These are phyloP conservation scores for Emericellopsis atlantica DNA, from an alignment of 2,329 filamentous ascomycete genomes.

Conservation along the genomic window DNA sequence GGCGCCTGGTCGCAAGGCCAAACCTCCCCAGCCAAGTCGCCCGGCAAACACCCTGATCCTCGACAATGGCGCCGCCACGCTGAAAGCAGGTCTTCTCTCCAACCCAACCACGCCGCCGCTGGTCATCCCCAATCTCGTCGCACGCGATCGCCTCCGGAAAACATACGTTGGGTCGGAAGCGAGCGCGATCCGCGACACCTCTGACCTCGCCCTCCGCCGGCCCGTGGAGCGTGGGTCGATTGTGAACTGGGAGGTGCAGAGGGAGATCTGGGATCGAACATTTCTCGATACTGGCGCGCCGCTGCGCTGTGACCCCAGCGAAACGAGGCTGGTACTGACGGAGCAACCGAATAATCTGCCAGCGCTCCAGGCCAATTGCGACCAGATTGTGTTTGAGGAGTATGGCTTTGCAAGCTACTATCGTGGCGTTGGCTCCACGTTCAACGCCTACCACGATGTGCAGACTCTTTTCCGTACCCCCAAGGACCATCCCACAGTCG, in stretches of 20 bases:
- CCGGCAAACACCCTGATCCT: slow-evolving; percentile 66
- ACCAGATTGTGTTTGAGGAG: slow-evolving; percentile 96
- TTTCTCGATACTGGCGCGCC: slow-evolving; percentile 62
- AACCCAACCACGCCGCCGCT: slow-evolving; percentile 37
- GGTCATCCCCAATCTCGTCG: slow-evolving; percentile 79
- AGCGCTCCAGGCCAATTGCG: slow-evolving; percentile 74
- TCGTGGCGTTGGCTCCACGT: slow-evolving; percentile 55
- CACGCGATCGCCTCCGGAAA: slow-evolving; percentile 66
- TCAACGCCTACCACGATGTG: slow-evolving; percentile 76
- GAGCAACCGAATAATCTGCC: slow-evolving; percentile 78
- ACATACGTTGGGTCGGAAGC: slow-evolving; percentile 73
- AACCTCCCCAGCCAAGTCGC: slow-evolving; percentile 37
- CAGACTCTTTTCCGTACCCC: slow-evolving; percentile 55
- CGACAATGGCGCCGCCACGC: slow-evolving; percentile 83
- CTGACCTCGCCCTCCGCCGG: slow-evolving; percentile 73
- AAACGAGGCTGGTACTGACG: slow-evolving; percentile 73
- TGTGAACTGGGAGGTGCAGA: slow-evolving; percentile 93
- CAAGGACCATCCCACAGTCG: slow-evolving; percentile 25
- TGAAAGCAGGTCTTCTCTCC: slow-evolving; percentile 75
- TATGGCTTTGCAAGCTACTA: slow-evolving; percentile 86
- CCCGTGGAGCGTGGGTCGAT: slow-evolving; percentile 92
- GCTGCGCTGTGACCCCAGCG: slow-evolving; percentile 58
- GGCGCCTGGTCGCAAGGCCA: slow-evolving; percentile 28
- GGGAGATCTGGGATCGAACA: slow-evolving; percentile 87
- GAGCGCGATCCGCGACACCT: slow-evolving; percentile 71